These are phyloP conservation scores for Trichopus zeylanicus DNA, from an alignment of 116 monocot species.

Conservation along the genomic window DNA sequence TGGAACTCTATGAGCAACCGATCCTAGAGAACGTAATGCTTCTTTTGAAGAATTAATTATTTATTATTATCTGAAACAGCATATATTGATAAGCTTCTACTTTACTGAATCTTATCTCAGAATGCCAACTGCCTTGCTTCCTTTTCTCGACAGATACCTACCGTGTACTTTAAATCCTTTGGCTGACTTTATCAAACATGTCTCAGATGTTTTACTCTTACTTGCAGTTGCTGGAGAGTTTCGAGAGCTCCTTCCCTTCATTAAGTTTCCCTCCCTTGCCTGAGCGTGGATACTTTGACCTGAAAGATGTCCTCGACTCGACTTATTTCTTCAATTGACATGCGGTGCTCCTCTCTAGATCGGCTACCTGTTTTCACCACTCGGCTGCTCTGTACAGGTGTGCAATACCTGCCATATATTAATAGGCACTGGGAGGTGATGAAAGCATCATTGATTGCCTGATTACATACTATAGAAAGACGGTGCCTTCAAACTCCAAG, in stretches of 20 bases:
- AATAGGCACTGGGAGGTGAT: too few relatives aligned
- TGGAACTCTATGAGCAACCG: slow-evolving; percentile 91
- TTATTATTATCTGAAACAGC: not conserved
- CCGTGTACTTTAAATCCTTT: too few relatives aligned
- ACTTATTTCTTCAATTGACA: slow-evolving; percentile 94
- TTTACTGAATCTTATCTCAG: too few relatives aligned
- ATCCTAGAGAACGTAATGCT: slow-evolving; percentile 81
- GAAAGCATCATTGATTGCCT: too few relatives aligned
- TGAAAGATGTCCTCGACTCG: slow-evolving; percentile 52
- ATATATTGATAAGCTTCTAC: not conserved
- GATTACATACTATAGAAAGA: too few relatives aligned
- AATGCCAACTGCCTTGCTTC: too few relatives aligned
- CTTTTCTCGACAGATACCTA: too few relatives aligned
- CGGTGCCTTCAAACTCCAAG: too few relatives aligned
- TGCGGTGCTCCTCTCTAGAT: too few relatives aligned
- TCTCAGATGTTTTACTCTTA: slow-evolving; percentile 2
- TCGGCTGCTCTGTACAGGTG: too few relatives aligned
- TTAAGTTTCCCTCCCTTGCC: slow-evolving; percentile 74
- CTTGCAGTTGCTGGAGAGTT: slow-evolving; percentile 74
- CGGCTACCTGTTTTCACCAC: too few relatives aligned
- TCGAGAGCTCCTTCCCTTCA: slow-evolving; percentile 67
- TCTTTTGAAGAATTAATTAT: not conserved
- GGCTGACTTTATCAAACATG: not conserved
- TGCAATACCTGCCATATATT: too few relatives aligned
- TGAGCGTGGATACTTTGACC: slow-evolving; percentile 59